Conservation (phyloP, 2,329 filamentous ascomycete species). For the Trichoderma sp. region DNA sequence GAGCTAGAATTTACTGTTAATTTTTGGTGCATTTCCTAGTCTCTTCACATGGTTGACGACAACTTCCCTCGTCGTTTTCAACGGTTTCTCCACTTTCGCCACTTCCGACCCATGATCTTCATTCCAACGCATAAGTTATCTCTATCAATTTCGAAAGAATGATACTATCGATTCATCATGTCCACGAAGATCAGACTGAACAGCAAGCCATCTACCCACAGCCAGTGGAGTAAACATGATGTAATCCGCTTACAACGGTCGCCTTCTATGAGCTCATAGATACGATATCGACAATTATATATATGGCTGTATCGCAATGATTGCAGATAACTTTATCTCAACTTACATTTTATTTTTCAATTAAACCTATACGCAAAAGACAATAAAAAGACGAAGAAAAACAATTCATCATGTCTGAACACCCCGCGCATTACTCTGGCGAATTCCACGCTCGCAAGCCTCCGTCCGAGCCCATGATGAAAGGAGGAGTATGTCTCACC, state of each 20-base stretch:
- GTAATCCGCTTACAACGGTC: background rate
- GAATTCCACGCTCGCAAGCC: slow-evolving; percentile 12
- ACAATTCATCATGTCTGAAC: background rate
- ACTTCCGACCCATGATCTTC: background rate
- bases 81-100: background rate
- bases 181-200: background rate
- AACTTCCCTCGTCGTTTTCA: background rate
- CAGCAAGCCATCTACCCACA: background rate
- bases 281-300: background rate
- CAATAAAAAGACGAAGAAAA: background rate
- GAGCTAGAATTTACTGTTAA: background rate
- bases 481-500: slow-evolving; percentile 21
- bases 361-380: background rate
- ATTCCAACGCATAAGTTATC: background rate
- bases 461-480: slow-evolving; percentile 21
- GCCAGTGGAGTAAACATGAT: background rate
- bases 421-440: background rate
- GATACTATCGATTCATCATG: background rate
- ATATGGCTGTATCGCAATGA: background rate
- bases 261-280: slow-evolving; percentile 9
- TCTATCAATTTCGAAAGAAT: background rate
- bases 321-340: background rate
- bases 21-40: background rate
- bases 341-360: background rate
- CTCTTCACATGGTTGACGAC: background rate